Evolutionary conservation across 768 basidiomycete genomes (phyloP).

Genomic region (Boletus tomentosulus): DNA sequence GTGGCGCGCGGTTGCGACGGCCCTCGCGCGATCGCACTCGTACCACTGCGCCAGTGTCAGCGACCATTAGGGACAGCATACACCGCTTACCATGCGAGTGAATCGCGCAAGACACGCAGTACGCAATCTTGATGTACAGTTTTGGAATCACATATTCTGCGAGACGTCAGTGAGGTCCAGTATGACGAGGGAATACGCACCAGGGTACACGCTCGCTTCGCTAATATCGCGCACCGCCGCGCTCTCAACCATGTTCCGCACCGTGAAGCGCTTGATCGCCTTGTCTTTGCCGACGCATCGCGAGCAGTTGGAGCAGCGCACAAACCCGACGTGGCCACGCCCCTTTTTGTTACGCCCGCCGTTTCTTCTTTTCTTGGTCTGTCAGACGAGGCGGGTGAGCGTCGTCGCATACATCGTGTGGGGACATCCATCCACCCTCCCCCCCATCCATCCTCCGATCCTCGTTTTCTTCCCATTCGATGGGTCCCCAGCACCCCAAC

Average conservation of each 20-base stretch:
- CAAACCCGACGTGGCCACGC: conserved; percentile 90
- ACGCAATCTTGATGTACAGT: conserved; percentile 96
- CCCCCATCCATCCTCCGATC: background rate
- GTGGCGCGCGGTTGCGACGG: conserved; percentile 95
- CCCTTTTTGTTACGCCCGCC: conserved; percentile 99
- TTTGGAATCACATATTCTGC: conserved; percentile 95
- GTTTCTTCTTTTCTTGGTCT: conserved; percentile 99
- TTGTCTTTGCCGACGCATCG: conserved; percentile 98
- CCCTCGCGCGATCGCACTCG: conserved; percentile 96
- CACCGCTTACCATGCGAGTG: conserved; percentile 81
- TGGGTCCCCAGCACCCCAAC: conserved; percentile 1
- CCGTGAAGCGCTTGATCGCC: conserved; percentile 99
- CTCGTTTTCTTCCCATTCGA: background rate
- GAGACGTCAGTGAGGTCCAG: background rate
- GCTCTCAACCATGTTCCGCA: conserved; percentile 99
- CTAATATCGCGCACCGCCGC: conserved; percentile 97
- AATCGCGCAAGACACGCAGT: conserved; percentile 99
- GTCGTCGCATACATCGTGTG: conserved; percentile 8
- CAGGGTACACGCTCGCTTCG: conserved; percentile 90
- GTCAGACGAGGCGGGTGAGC: conserved; percentile 8
- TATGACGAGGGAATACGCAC: conserved; percentile 40
- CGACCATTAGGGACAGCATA: background rate
- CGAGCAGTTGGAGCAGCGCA: conserved; percentile 99
- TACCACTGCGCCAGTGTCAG: conserved; percentile 62
- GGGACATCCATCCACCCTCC: background rate